These are phyloP conservation scores for Phytophthora palmivora DNA, from an alignment of 352 stramenopile genomes.

Conservation along the genomic window DNA sequence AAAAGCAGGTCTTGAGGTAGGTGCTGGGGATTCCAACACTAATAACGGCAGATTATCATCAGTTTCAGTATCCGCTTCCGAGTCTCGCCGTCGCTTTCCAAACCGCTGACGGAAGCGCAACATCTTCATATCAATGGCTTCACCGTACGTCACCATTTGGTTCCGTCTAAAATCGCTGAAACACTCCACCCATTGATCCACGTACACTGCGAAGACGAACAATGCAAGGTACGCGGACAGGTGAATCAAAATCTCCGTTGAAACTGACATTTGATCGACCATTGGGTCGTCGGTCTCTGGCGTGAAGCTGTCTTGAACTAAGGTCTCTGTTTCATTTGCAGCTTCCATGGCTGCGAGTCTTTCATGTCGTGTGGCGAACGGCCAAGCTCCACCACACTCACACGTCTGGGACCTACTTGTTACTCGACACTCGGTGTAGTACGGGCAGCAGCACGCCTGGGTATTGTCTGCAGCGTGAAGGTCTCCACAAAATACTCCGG, in stretches of 20 bases:
- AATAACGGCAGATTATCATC: constrained; percentile 35
- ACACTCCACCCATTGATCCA: constrained; percentile 51
- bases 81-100: constrained; percentile 24
- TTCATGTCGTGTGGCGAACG: constrained; percentile 25
- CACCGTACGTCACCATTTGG: constrained; percentile 40
- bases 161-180: constrained; percentile 46
- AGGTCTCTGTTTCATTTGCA: constrained; percentile 17
- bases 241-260: constrained; percentile 48
- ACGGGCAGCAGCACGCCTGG: constrained; percentile 71
- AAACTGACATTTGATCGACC: constrained; percentile 38
- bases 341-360: constrained; percentile 22
- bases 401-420: constrained; percentile 58
- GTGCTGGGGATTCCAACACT: constrained; percentile 27
- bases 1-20: constrained; percentile 18
- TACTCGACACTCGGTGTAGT: constrained; percentile 70
- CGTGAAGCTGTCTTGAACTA: constrained; percentile 7
- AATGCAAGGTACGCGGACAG: constrained; percentile 45
- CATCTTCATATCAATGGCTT: constrained; percentile 27
- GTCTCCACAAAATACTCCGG: constrained; percentile 76
- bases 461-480: constrained; percentile 41
- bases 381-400: constrained; percentile 54
- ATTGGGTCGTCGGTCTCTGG: constrained; percentile 6
- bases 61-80: constrained; percentile 14
- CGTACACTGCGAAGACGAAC: constrained; percentile 45
- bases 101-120: constrained; percentile 39